These are phyloP conservation scores for Blastocystis sp. DNA, from an alignment of 352 stramenopile genomes.

Conservation along the genomic window DNA sequence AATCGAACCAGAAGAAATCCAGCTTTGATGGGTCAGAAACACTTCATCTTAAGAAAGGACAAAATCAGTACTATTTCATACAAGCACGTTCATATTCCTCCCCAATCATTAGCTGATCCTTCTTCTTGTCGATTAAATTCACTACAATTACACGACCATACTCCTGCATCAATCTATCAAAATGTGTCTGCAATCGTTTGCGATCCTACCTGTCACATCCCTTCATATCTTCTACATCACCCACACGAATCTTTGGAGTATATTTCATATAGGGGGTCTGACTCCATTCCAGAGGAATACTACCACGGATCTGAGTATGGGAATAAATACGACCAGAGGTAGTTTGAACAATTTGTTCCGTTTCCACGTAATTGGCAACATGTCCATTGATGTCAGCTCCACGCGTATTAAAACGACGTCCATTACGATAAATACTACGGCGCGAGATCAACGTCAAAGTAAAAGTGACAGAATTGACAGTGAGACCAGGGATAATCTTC, in stretches of 20 bases:
- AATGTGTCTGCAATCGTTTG: conserved; percentile 70
- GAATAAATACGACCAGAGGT: conserved; percentile 74
- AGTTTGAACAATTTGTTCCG: conserved; percentile 85
- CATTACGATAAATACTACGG: conserved; percentile 78
- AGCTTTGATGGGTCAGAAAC: not conserved
- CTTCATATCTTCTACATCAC: conserved; percentile 71
- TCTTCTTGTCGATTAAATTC: conserved; percentile 89
- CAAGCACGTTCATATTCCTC: conserved; percentile 78
- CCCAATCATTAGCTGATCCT: conserved; percentile 86
- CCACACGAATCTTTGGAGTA: conserved; percentile 81
- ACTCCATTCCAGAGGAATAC: conserved; percentile 88
- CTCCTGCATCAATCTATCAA: conserved; percentile 70
- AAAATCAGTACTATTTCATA: not conserved
- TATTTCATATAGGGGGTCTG: conserved; percentile 87
- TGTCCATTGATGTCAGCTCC: conserved; percentile 84
- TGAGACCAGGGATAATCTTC: conserved; percentile 73
- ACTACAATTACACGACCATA: conserved; percentile 81
- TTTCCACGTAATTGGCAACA: conserved; percentile 91
- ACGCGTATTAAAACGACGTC: conserved; percentile 86
- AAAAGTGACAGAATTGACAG: conserved; percentile 74
- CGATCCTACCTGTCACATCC: conserved; percentile 24
- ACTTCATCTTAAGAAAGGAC: not conserved
- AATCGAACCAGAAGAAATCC: conserved; percentile 91
- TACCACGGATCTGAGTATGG: conserved; percentile 84
- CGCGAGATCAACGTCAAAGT: conserved; percentile 78